Evolutionary conservation across 306 rosid species (phyloP).

Genomic region (Prunus mongolica): DNA sequence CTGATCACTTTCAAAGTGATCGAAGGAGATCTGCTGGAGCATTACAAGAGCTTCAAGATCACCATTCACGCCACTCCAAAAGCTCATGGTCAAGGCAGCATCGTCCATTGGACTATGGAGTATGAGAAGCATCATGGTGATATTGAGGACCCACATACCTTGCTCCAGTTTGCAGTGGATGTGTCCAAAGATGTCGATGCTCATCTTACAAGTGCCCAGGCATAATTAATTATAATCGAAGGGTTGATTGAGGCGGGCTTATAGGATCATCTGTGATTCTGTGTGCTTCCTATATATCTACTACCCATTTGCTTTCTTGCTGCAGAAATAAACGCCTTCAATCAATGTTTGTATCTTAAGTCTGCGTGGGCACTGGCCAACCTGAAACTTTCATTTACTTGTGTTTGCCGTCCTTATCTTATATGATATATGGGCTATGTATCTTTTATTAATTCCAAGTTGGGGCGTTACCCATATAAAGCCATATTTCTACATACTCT

Average conservation of each 20-base stretch:
- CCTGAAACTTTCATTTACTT: no score
- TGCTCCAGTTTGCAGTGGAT: constrained; percentile 14
- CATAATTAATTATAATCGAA: not conserved
- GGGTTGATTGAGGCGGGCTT: not conserved
- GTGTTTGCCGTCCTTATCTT: no score
- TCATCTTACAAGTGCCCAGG: constrained; percentile 15
- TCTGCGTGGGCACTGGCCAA: no score
- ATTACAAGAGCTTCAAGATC: constrained; percentile 28
- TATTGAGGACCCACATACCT: constrained; percentile 32
- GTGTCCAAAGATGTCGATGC: constrained; percentile 24
- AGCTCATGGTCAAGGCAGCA: constrained; percentile 34
- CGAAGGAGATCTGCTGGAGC: constrained; percentile 31
- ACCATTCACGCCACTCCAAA: constrained; percentile 21
- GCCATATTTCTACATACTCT: no score
- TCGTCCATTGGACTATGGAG: constrained; percentile 31
- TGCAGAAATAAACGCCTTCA: no score
- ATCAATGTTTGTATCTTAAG: no score
- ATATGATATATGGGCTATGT: no score
- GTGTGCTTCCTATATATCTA: not conserved
- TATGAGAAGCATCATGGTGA: constrained; percentile 39
- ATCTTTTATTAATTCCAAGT: no score
- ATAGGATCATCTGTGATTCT: not conserved
- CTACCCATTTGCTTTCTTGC: not conserved
- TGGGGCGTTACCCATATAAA: no score
- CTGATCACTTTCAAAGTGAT: constrained; percentile 28